Evolutionary conservation across 2,329 filamentous ascomycete genomes (phyloP), one percentile per base, ranked within the genome.

Genomic region (Xylariaceae sp.): DNA sequence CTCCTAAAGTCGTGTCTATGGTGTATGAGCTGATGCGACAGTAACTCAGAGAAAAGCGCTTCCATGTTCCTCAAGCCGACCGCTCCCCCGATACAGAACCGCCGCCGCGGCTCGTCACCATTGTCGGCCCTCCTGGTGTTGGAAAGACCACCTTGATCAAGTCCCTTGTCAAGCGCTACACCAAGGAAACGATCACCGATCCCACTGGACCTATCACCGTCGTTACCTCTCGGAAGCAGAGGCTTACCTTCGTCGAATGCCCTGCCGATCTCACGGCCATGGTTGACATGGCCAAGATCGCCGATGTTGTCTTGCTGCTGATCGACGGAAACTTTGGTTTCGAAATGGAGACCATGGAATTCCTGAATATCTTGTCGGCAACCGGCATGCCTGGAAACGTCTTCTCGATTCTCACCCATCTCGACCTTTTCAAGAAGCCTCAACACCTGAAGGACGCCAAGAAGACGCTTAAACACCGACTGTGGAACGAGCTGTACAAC

Each of bases 341-440:
- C 72, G 94, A 99, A 77, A 99, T 99, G 94, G 94, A 99, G 81
- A 99, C 94, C 0, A 99, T 99, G 94, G 94, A 99, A 76, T 99
- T 99, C 63, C 78, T 99, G 71, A 97, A 97, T 68, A 87, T 97
- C 15, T 80, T 99, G 54, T 88, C 90, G n/a, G 86, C 91, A 2
- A 96, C 90, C 35, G 94, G 94, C 74, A 97, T 99, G 93, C 94
- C 95, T 0, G 93, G 94, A 65, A 99, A 99, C 69, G 92, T 99
- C 44, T 97, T 99, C 72, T 94, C 94, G 55, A 92, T 99, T 59
- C 82, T 99, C 50, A 97, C 94, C 13, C 95, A 99, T 78, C 80
- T 99, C 62, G 94, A 99, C 72, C 80, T 99, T 11, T 99, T 99
- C 79, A 85, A 88, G 71, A 97, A 97, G 71, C 93, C 94, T 58